Percentiles rank a stretch among this genome's conserved stretches.
Evolutionary conservation across 2,329 filamentous ascomycete genomes (phyloP).

Genomic region (Pochonia chlamydosporia): DNA sequence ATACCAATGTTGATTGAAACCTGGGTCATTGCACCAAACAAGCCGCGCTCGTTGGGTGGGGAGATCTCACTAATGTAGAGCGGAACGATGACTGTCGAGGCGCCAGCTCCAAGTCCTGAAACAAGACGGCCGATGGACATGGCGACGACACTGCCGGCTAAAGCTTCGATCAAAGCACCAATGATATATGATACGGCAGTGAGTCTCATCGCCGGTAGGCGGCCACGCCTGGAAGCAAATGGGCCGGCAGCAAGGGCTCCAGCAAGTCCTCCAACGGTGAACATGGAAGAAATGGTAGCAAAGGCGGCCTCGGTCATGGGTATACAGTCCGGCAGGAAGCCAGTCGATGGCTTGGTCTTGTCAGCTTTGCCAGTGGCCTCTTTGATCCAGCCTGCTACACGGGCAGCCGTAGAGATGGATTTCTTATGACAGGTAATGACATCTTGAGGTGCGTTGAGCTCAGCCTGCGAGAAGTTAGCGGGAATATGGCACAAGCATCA

Average conservation of each 20-base stretch:
- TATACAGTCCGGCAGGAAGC: constrained; percentile 68
- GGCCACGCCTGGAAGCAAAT: constrained; percentile 69
- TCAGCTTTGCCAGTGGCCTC: constrained; percentile 15
- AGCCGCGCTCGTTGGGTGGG: constrained; percentile 65
- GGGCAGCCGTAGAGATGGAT: constrained; percentile 27
- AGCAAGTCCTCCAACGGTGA: constrained; percentile 80
- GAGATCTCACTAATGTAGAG: constrained; percentile 92
- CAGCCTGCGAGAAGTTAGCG: constrained; percentile 48
- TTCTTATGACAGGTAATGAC: constrained; percentile 78
- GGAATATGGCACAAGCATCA: background rate
- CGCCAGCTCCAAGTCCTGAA: constrained; percentile 78
- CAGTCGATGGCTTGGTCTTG: constrained; percentile 14
- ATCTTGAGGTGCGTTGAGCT: constrained; percentile 91
- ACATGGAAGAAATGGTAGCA: constrained; percentile 82
- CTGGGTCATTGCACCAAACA: constrained; percentile 83
- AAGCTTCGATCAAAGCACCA: constrained; percentile 70
- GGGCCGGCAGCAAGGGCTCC: constrained; percentile 79
- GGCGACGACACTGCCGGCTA: constrained; percentile 60
- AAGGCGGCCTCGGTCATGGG: constrained; percentile 79
- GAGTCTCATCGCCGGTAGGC: constrained; percentile 69
- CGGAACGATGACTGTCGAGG: constrained; percentile 86
- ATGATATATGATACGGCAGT: constrained; percentile 70
- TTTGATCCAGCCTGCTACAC: constrained; percentile 22
- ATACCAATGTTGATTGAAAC: constrained; percentile 93
- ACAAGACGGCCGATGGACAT: constrained; percentile 72